Evolutionary conservation across 495 filamentous ascomycete genomes (phyloP), one percentile per base, ranked within the genome.

Genomic region (Thermothielavioides terrestris): DNA sequence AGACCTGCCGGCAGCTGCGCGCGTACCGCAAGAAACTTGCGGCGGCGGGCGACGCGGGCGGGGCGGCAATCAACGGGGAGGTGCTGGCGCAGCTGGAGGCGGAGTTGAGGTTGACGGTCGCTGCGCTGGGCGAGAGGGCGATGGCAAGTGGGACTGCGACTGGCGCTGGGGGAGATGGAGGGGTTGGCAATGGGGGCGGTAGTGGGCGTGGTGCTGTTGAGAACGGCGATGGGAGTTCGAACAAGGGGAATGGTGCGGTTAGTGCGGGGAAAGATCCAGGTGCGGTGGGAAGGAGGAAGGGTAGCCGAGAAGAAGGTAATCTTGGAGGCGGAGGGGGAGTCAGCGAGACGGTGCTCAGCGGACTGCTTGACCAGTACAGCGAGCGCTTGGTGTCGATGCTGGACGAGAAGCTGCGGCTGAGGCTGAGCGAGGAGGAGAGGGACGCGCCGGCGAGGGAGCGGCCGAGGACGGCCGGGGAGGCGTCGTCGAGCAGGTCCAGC

Each of bases 1-100:
- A 89, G 52, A 73, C 89, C 0, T 88, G 84, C 55, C 84, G 85
- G 22, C 82, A 82, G 5, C 73, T 98, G 6, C 80, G 84, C 42
- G 78, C 82, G 2, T 96, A 94, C 59, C 78, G 92, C 14, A 91
- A 89, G 68, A 88, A 87, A 59, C 76, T 95, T 7, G 67, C 79
- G 21, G 67, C 78, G 20, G 80, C 79, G 11, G 78, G 77, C 11
- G 77, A n/a, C n/a, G n/a, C n/a, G n/a, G n/a, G n/a, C n/a, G n/a
- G n/a, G n/a, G n/a, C n/a, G n/a, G n/a, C 76, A 2, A 79, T 89
- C 32, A 75, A 76, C 25, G 68, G 80, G 11, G 83, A 88, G 43
- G 65, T 79, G 2, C 67, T 85, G 17, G 78, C 80, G 32, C 86
- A 94, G 58, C 71, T 95, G 6, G 86, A 92, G 50, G 77, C 82